phyloP scores from a whole-genome alignment of 768 basidiomycete species.

The Boletus eberwhitei region DNA sequence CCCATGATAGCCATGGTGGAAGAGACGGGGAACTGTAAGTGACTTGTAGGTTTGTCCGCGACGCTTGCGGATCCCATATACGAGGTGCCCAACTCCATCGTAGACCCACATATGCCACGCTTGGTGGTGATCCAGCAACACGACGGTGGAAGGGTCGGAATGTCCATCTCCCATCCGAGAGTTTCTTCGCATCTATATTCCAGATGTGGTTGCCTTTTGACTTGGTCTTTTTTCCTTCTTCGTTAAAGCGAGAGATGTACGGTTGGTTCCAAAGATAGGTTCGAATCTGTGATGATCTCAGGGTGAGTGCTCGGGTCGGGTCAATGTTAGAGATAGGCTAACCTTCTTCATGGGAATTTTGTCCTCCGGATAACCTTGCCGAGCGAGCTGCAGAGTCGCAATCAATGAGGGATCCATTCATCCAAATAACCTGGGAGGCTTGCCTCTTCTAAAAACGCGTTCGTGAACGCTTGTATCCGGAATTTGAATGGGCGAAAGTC shows the following conservation, averaged over 20 bases:
- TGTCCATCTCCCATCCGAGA: constrained; percentile 70
- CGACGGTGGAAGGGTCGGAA: constrained; percentile 88
- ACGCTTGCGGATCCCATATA: constrained; percentile 95
- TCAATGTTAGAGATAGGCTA: constrained; percentile 20
- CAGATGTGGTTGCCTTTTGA: constrained; percentile 99
- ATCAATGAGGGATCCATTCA: constrained; percentile 7
- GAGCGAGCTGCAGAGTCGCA: constrained; percentile 55
- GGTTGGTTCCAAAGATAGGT: constrained; percentile 96
- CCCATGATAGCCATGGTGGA: constrained; percentile 88
- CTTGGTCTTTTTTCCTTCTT: constrained; percentile 98
- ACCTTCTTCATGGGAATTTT: constrained; percentile 98
- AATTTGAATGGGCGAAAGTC: constrained; percentile 99
- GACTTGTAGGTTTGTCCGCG: constrained; percentile 75
- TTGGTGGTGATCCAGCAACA: constrained; percentile 79
- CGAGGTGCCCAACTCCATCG: constrained; percentile 89
- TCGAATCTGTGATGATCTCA: constrained; percentile 57
- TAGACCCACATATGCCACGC: constrained; percentile 76
- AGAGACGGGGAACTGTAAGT: constrained; percentile 76
- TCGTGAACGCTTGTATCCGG: constrained; percentile 96
- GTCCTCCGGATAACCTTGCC: constrained; percentile 86
- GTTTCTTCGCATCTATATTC: constrained; percentile 95
- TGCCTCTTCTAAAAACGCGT: constrained; percentile 91
- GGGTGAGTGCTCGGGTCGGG: constrained; percentile 9
- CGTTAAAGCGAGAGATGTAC: constrained; percentile 94
- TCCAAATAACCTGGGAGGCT: constrained; percentile 16